Base-by-base conservation (phyloP, 768 basidiomycete genomes). In the Agaricus blazei region DNA sequence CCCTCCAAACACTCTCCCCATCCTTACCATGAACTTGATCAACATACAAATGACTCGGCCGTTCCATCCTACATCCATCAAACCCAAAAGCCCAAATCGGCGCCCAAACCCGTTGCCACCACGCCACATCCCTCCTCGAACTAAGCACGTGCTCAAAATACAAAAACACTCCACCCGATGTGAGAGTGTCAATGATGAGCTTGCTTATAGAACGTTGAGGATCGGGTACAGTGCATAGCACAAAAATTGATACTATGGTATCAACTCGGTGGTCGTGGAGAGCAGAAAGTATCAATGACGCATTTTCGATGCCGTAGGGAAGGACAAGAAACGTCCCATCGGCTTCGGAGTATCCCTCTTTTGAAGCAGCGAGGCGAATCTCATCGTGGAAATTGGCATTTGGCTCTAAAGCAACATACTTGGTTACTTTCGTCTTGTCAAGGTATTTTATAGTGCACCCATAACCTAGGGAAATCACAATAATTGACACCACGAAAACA, bases 21-120 rank as follows among this genome's bases (percentile, higher is more conserved):
- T 54, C 62, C 2, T 59, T 63, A 19, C 63, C 58, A 36, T 63
- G 59, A 55, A 77, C 54, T 19, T 67, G 62, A 34, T 74, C 67
- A 11, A 84, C 61, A 72, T 75, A 81, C 0, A 76, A 11, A 64
- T 80, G 75, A 2, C 79, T 77, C 9, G 82, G 80, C 8, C 82
- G 72, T 59, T 87, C 84, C 41, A 89, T 60, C 57, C 70, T 70
- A 61, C 88, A 90, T 14, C 88, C 87, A 60, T 82, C 85, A 52
- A 85, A 82, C 1, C 70, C 67, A 0, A 74, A 38, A 4, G 64
- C 63, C 89, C 89, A 91, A 4, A 89, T 4, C 0, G 88, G 88
- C 1, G 84, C 76, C 88, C 87, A 90, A 48, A 87, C 75, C 0
- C 72, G 58, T 66, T 91, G 89, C 87, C 87, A 90, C 80, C 82